Evolutionary conservation across 202 grass and related monocot species (phyloP), one percentile per base, ranked within the genome.

Genomic region (Miscanthus sacchariflorus): DNA sequence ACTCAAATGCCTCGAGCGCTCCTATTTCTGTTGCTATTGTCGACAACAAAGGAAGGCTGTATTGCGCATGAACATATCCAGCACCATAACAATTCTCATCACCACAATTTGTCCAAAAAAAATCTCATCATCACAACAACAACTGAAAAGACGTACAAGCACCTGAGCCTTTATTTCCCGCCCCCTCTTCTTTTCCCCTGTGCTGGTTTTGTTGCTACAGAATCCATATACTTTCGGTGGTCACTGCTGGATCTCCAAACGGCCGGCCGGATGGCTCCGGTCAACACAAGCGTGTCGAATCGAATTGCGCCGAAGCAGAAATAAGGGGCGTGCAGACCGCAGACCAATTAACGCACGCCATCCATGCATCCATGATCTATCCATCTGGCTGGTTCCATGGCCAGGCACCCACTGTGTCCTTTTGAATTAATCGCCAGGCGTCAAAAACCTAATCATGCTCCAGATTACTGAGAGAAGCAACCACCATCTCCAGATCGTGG

Each of bases 401-500:
- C 15, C 59, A 50, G 12, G 54, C 67, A 33, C 2, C 49, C 61
- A 52, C 13, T 12, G 21, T 30, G n/a, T 30, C 49, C 42, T 49
- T 24, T 18, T 38, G 50, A 54, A 54, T 7, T 6, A 54, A 14
- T 12, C 30, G 13, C 9, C 76, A 72, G 9, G 14, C 82, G 14
- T 70, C 50, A 65, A 71, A 73, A 87, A 19, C 52, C 39, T 39
- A 80, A 39, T 50, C 68, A 74, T 73, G 25, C 27, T 40, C 25
- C 69, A 27, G 18, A 39, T 48, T 25, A 52, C 25, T 27, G 42
- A 30, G 24, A 74, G 24, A 15, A 46, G 33, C 42, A 7, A 15
- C 28, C 28, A 68, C 6, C 27, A 12, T 10, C 11, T 67, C 35
- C 80, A 14, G 9, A 59, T 13, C 9, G 28, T 30, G 28, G 28